Conservation (phyloP, 306 rosid species). For the Heteromeles arbutifolia region DNA sequence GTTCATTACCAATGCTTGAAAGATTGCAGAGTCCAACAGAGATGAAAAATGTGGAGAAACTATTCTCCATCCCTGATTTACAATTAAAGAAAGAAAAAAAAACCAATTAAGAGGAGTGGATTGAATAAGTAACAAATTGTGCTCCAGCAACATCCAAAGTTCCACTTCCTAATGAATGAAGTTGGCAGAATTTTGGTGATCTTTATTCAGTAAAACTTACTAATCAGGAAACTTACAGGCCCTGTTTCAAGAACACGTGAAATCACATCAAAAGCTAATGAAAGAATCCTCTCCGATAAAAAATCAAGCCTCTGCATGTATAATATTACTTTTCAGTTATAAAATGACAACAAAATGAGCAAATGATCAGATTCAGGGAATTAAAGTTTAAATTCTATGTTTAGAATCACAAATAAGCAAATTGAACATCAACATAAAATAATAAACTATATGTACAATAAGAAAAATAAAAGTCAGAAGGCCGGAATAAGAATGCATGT, state of each 20-base stretch:
- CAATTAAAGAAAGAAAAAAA: background rate
- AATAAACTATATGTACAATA: background rate
- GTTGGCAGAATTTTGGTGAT: background rate
- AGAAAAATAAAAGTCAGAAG: background rate
- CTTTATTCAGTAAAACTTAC: background rate
- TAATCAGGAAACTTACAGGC: conserved; percentile 46
- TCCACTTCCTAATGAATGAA: background rate
- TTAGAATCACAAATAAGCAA: conserved; percentile 8
- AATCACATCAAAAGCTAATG: conserved; percentile 74
- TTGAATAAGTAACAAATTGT: conserved; percentile 5
- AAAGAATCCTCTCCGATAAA: conserved; percentile 66
- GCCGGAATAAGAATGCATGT: background rate
- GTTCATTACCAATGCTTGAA: conserved; percentile 72
- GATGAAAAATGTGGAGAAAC: conserved; percentile 78
- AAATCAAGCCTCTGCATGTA: conserved; percentile 60
- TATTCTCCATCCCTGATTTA: conserved; percentile 80
- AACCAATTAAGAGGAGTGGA: conserved; percentile 13
- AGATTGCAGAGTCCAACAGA: conserved; percentile 69
- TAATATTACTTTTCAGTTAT: conserved; percentile 19
- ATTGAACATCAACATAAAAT: background rate
- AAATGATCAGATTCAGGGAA: background rate
- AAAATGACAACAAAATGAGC: background rate
- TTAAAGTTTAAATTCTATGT: background rate
- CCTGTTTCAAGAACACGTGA: conserved; percentile 84
- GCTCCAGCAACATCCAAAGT: background rate